Evolutionary conservation across 331 rosid species (phyloP).

Genomic region (Rosa hybrid): DNA sequence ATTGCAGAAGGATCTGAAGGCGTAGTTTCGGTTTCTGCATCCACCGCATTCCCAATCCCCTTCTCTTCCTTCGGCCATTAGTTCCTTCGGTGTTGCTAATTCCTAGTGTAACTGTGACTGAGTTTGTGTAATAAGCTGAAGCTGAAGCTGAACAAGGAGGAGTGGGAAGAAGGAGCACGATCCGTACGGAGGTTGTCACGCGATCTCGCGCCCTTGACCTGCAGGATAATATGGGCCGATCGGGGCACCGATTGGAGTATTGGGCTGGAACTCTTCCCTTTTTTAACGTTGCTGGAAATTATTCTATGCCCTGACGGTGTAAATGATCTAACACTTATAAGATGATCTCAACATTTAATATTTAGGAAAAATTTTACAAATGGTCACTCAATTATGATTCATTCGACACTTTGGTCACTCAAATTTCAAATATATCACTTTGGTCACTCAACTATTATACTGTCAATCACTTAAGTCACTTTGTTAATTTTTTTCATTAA

Average conservation of each 20-base stretch:
- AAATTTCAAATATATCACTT: no score
- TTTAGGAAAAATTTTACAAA: no score
- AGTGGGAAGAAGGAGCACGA: not conserved
- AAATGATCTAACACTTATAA: no score
- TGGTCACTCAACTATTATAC: no score
- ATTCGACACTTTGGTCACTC: no score
- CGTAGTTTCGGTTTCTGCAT: slow-evolving; percentile 89
- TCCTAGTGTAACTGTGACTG: not conserved
- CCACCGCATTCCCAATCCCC: slow-evolving; percentile 97
- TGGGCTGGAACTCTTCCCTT: not conserved
- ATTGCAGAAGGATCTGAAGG: slow-evolving; percentile 98
- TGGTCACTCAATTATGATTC: no score
- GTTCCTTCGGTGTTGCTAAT: no score
- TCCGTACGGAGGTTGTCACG: not conserved
- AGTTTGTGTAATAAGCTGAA: not conserved
- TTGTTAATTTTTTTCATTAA: no score
- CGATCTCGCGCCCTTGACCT: slow-evolving; percentile 8
- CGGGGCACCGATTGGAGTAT: not conserved
- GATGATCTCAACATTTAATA: no score
- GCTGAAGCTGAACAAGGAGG: not conserved
- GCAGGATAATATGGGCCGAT: not conserved
- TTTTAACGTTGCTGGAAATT: no score
- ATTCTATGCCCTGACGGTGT: no score
- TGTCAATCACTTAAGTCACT: no score
- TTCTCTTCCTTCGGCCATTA: slow-evolving; percentile 82